Percentiles rank a stretch among this genome's conserved stretches.
phyloP scores from a whole-genome alignment of 371 early-diverging fungal genomes.

The Mucor lusitanicus region DNA sequence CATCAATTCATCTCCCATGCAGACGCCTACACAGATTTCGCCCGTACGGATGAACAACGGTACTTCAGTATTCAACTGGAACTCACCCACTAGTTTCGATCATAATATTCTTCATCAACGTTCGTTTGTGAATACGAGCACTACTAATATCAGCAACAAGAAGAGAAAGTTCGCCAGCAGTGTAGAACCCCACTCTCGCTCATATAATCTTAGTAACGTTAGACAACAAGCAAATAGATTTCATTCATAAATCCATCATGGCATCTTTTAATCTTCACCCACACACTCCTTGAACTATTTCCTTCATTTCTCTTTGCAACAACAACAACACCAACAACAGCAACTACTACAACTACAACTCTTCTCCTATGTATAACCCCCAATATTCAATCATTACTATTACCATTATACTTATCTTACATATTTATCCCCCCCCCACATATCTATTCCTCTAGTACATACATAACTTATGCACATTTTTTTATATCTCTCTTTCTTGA shows the following conservation, averaged over 20 bases:
- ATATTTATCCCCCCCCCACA: background rate
- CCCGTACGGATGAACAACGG: constrained; percentile 28
- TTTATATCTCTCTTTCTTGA: background rate
- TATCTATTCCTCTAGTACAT: background rate
- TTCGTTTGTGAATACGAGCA: background rate
- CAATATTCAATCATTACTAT: constrained; percentile 1
- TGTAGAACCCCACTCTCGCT: background rate
- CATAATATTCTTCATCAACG: constrained; percentile 3
- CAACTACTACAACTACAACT: background rate
- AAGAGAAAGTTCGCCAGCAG: constrained; percentile 14
- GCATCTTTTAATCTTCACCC: background rate
- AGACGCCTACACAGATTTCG: constrained; percentile 45
- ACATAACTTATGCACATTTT: background rate
- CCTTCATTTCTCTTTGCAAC: background rate
- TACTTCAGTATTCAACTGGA: constrained; percentile 21
- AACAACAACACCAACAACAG: background rate
- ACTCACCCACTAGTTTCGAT: constrained; percentile 1
- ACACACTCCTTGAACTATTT: background rate
- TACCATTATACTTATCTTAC: background rate
- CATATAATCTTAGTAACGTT: constrained; percentile 21
- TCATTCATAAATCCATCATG: constrained; percentile 7
- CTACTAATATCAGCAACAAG: background rate
- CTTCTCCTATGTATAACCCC: background rate
- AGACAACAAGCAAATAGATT: constrained; percentile 18
- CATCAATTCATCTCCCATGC: constrained; percentile 43